Evolutionary conservation across 1,139 yeast genomes (phyloP).

Genomic region (Debaryomycetaceae sp.): DNA sequence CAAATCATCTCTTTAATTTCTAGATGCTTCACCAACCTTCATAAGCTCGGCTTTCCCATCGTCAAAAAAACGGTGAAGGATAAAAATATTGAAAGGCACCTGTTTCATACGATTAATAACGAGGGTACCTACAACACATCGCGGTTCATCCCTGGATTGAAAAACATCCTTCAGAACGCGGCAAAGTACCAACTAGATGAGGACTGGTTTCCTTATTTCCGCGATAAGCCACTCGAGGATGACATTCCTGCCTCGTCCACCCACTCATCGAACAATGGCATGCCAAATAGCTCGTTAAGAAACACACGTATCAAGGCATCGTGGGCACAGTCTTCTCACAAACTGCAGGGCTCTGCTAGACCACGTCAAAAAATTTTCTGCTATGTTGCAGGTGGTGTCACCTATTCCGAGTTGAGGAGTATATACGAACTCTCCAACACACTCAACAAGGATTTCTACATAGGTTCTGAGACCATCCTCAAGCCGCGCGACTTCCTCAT

Average conservation of each 20-base stretch:
- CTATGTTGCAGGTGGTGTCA: constrained; percentile 86
- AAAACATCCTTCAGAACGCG: constrained; percentile 51
- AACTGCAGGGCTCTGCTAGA: constrained; percentile 20
- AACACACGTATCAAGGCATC: constrained; percentile 76
- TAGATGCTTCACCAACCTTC: constrained; percentile 61
- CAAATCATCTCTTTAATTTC: constrained; percentile 49
- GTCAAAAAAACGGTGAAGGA: constrained; percentile 48
- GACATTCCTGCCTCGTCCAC: constrained; percentile 36
- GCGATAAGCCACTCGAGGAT: constrained; percentile 70
- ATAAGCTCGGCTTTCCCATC: constrained; percentile 62
- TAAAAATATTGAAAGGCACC: constrained; percentile 38
- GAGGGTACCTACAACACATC: constrained; percentile 71
- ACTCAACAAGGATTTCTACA: constrained; percentile 67
- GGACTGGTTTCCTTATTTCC: constrained; percentile 65
- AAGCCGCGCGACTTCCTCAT: constrained; percentile 58
- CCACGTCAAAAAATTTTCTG: constrained; percentile 71
- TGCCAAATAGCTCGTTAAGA: constrained; percentile 44
- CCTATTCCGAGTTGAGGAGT: constrained; percentile 76
- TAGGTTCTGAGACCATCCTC: constrained; percentile 79
- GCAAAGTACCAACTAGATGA: constrained; percentile 50
- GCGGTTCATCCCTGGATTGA: constrained; percentile 70
- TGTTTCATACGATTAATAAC: constrained; percentile 63
- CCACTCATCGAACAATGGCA: constrained; percentile 24
- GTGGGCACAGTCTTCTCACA: constrained; percentile 63
- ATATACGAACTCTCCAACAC: constrained; percentile 66